Evolutionary conservation across 495 filamentous ascomycete genomes (phyloP).

Genomic region (Cudoniella acicularis): DNA sequence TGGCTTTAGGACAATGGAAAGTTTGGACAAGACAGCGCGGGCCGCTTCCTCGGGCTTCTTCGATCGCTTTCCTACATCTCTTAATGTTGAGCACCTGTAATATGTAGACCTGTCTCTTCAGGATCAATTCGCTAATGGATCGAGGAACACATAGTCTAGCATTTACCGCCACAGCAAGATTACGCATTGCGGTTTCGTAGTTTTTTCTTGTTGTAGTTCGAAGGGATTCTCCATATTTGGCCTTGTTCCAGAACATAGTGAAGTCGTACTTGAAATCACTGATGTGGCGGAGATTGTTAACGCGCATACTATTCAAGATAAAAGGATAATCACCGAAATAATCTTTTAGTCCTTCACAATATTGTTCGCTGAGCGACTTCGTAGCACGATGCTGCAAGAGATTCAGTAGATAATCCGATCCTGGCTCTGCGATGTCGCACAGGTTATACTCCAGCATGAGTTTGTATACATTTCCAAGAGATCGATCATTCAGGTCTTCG

Average conservation of each 20-base stretch:
- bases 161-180: constrained; percentile 10
- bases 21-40: constrained; percentile 17
- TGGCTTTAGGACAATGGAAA: constrained; percentile 11
- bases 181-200: not conserved
- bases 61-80: constrained; percentile 31
- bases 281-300: constrained; percentile 14
- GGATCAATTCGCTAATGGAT: constrained; percentile 29
- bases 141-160: constrained; percentile 26
- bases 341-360: constrained; percentile 9
- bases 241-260: constrained; percentile 25
- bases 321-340: constrained; percentile 21
- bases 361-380: constrained; percentile 28
- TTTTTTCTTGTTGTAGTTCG: not conserved
- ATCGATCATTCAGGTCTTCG: constrained; percentile 13
- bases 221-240: constrained; percentile 18
- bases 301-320: constrained; percentile 24
- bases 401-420: constrained; percentile 30
- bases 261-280: constrained; percentile 16
- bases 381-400: constrained; percentile 32
- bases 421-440: constrained; percentile 28
- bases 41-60: constrained; percentile 21
- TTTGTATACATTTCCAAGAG: constrained; percentile 27
- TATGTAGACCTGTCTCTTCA: constrained; percentile 30
- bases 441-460: constrained; percentile 38
- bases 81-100: constrained; percentile 12